Base-by-base conservation (phyloP, 768 basidiomycete genomes). In the Omphalotus guepiniiformis region DNA sequence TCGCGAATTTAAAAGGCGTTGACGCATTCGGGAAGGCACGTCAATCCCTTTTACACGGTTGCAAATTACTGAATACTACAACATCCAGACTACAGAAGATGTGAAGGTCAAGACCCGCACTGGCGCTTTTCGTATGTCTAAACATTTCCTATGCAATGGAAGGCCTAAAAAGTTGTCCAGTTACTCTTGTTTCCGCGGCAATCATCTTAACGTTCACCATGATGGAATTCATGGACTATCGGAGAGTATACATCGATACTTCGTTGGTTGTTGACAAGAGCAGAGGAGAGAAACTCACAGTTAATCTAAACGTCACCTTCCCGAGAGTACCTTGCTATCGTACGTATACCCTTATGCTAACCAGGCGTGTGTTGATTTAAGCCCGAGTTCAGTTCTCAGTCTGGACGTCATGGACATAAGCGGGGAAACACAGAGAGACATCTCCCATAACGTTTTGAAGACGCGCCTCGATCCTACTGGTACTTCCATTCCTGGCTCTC, bases 11-110 rank as follows among this genome's bases (percentile, higher is more conserved):
- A 58, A 93, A 89, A 64, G 91, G 93, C 63, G 78, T 98, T 45
- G 96, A 99, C 74, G 96, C 96, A 68, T 99, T 99, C 76, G 96
- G 96, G 53, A 99, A 98, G 85, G 95, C 95, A 59, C 56, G 75
- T 56, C 11, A 13, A 26, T 37, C 9, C n/a, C 9, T 18, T 27
- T 11, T 9, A 12, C 43, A 12, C 43, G 32, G n/a, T n/a, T n/a
- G n/a, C n/a, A n/a, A n/a, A n/a, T n/a, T n/a, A n/a, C n/a, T n/a
- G n/a, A n/a, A n/a, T n/a, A n/a, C 36, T 37, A 9, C 29, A 19
- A 25, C 26, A 37, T 39, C 26, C 58, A 99, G 95, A 99, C 96
- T 29, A 91, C 91, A 65, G 96, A 98, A 63, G 96, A 99, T 75
- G 96, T 99, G 53, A 98, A 98, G 72, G 91, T 99, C 70, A 93